Conservation (phyloP, 2,329 filamentous ascomycete genomes). For the Phyllosticta ampelicida region DNA sequence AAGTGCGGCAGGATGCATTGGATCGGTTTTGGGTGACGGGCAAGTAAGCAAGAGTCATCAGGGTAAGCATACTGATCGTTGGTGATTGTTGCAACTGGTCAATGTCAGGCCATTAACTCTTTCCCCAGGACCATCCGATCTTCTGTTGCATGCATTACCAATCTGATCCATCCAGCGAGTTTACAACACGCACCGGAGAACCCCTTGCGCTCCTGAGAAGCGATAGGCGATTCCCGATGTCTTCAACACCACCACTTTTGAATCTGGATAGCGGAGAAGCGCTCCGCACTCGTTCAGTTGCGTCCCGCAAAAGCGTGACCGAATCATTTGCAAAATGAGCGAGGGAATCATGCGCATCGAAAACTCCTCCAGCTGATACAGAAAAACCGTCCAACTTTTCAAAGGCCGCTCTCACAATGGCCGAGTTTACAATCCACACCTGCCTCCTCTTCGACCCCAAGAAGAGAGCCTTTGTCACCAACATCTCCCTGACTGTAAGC, state of each 20-base stretch:
- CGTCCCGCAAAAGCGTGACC: no score
- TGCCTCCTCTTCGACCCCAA: conserved; percentile 39
- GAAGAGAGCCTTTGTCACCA: conserved; percentile 29
- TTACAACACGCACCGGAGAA: no score
- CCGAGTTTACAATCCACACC: conserved; percentile 30
- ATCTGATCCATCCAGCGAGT: no score
- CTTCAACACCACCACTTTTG: no score
- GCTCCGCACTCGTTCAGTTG: neutral
- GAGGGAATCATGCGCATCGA: neutral
- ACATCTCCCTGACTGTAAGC: conserved; percentile 36
- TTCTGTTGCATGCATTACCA: no score
- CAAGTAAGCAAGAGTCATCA: neutral
- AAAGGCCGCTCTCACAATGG: neutral
- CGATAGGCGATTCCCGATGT: no score
- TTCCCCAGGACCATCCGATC: no score
- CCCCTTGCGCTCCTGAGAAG: no score
- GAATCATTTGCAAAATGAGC: neutral
- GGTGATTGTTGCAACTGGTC: no score
- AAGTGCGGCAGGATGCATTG: conserved; percentile 40
- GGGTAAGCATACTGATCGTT: neutral
- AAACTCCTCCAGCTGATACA: neutral
- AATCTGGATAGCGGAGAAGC: neutral
- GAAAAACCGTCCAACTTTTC: neutral
- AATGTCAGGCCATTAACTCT: no score
- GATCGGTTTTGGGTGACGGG: conserved; percentile 36